phyloP scores from a whole-genome alignment of 2,329 filamentous ascomycete genomes.

The Calonectria fujianensis region DNA sequence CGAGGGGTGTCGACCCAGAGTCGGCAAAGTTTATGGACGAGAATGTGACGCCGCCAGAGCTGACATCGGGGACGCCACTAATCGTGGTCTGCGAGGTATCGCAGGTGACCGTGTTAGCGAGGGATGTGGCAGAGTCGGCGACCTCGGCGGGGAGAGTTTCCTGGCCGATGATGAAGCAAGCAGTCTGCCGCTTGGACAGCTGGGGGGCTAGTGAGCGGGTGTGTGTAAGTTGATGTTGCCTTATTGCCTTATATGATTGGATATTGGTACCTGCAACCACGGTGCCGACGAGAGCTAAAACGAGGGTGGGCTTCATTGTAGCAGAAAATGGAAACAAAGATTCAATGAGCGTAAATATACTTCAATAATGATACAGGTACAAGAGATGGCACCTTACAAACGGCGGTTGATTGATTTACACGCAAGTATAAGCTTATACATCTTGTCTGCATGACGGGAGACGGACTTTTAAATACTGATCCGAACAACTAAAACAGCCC shows the following conservation, averaged over 20 bases:
- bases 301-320: slow-evolving; percentile 47
- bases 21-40: slow-evolving; percentile 74
- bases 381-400: background rate
- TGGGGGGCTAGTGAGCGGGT: slow-evolving; percentile 41
- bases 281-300: slow-evolving; percentile 46
- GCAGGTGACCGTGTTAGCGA: slow-evolving; percentile 71
- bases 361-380: background rate
- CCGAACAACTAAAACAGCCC: background rate
- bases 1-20: slow-evolving; percentile 68
- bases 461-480: background rate
- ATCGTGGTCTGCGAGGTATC: slow-evolving; percentile 68
- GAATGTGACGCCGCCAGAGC: slow-evolving; percentile 69
- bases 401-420: slow-evolving; percentile 4
- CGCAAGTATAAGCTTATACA: background rate
- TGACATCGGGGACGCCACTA: slow-evolving; percentile 73
- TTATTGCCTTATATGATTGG: background rate
- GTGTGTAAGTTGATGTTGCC: background rate
- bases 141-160: slow-evolving; percentile 71
- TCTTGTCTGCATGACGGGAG: background rate
- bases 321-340: background rate
- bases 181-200: slow-evolving; percentile 55
- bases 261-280: slow-evolving; percentile 42
- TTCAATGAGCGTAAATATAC: slow-evolving; percentile 28
- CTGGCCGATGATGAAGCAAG: slow-evolving; percentile 74
- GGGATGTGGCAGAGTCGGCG: slow-evolving; percentile 62